phyloP scores from a whole-genome alignment of 2,329 filamentous ascomycete genomes.

The Pseudogymnoascus sp. region DNA sequence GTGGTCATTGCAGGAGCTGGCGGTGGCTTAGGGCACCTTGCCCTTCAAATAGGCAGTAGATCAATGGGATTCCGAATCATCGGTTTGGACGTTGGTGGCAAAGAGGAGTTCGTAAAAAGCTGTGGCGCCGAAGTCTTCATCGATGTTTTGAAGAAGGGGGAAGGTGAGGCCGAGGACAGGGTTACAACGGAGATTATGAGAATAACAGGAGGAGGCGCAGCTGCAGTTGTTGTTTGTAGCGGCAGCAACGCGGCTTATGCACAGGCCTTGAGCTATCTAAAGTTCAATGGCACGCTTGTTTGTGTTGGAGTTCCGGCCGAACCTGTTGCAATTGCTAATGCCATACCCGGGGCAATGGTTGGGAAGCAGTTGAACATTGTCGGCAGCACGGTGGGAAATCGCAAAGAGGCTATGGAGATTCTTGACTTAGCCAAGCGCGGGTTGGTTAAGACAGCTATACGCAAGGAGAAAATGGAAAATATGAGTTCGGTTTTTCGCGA shows the following conservation, averaged over 20 bases:
- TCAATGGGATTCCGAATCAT: slow-evolving; percentile 60
- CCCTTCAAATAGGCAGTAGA: slow-evolving; percentile 50
- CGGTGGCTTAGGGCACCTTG: slow-evolving; percentile 58
- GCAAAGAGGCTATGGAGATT: slow-evolving; percentile 43
- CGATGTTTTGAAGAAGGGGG: slow-evolving; percentile 49
- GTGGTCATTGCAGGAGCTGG: slow-evolving; percentile 54
- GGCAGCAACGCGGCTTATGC: slow-evolving; percentile 45
- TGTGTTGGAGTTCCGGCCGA: slow-evolving; percentile 46
- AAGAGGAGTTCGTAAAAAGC: slow-evolving; percentile 49
- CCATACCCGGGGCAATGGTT: slow-evolving; percentile 38
- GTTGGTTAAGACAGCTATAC: slow-evolving; percentile 39
- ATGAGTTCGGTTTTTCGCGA: slow-evolving; percentile 40
- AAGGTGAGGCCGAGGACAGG: slow-evolving; percentile 32
- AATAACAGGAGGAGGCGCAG: slow-evolving; percentile 52
- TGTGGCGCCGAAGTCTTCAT: slow-evolving; percentile 62
- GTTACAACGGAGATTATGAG: slow-evolving; percentile 42
- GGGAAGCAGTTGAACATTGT: slow-evolving; percentile 39
- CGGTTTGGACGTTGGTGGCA: slow-evolving; percentile 57
- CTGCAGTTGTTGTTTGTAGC: slow-evolving; percentile 53
- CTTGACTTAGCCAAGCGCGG: slow-evolving; percentile 42
- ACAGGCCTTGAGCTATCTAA: slow-evolving; percentile 42
- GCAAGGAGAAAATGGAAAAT: slow-evolving; percentile 41
- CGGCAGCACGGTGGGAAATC: slow-evolving; percentile 44
- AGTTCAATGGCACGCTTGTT: slow-evolving; percentile 44
- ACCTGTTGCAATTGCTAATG: slow-evolving; percentile 37